Percentiles rank a stretch among this genome's conserved stretches.
Conservation (phyloP, 1,139 yeast species). For the Pichia sp. region DNA sequence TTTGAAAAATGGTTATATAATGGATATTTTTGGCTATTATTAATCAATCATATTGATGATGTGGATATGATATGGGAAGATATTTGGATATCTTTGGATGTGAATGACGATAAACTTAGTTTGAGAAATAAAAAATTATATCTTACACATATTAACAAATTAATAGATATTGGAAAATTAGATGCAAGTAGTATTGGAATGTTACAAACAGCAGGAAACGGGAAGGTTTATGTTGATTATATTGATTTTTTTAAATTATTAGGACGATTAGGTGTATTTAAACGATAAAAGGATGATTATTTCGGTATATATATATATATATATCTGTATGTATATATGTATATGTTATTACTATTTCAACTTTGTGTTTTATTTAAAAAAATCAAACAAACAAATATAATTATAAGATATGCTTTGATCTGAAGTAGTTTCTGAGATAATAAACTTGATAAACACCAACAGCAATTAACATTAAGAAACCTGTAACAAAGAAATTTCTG, state of each 20-base stretch:
- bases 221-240: constrained; percentile 31
- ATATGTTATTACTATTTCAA: neutral
- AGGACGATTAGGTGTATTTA: constrained; percentile 38
- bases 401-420: constrained; percentile 86
- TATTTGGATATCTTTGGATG: constrained; percentile 24
- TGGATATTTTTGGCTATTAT: constrained; percentile 36
- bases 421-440: constrained; percentile 88
- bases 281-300: neutral
- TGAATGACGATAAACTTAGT: neutral
- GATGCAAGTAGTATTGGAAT: constrained; percentile 36
- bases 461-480: constrained; percentile 61
- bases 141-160: constrained; percentile 33
- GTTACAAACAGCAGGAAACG: constrained; percentile 37
- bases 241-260: constrained; percentile 40
- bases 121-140: constrained; percentile 22
- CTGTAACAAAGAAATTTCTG: constrained; percentile 70
- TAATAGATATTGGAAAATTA: constrained; percentile 30
- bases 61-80: constrained; percentile 38
- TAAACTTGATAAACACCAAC: constrained; percentile 90
- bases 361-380: neutral
- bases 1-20: constrained; percentile 37
- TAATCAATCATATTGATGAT: constrained; percentile 32
- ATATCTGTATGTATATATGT: neutral
- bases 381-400: neutral
- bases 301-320: neutral